A percentile compares a stretch with the other conserved stretches of the same genome.
Conservation (phyloP, 2,329 filamentous ascomycete species). For the Pseudogymnoascus sp. region DNA sequence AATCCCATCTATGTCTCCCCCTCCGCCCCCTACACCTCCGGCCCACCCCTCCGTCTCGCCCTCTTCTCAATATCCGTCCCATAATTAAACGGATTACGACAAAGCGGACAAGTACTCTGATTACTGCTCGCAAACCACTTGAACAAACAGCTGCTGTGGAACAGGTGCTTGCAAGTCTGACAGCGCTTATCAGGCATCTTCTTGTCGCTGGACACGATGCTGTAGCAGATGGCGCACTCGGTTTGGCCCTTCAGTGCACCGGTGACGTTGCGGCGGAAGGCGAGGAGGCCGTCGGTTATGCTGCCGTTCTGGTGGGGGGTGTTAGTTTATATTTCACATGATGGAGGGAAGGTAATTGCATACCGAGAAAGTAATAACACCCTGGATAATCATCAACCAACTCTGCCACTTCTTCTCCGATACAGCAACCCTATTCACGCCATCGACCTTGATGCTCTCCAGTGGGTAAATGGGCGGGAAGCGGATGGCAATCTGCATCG, state of each 20-base stretch:
- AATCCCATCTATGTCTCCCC: neutral
- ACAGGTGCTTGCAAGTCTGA: constrained; percentile 85
- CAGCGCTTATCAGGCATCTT: constrained; percentile 88
- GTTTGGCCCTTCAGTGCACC: constrained; percentile 85
- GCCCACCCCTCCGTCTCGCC: constrained; percentile 11
- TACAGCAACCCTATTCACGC: constrained; percentile 76
- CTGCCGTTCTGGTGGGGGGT: constrained; percentile 55
- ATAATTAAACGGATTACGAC: constrained; percentile 76
- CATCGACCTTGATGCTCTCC: constrained; percentile 65
- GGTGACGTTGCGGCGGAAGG: constrained; percentile 80
- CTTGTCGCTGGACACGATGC: constrained; percentile 81
- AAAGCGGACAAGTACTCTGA: constrained; percentile 85
- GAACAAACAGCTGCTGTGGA: constrained; percentile 84
- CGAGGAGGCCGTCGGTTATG: constrained; percentile 76
- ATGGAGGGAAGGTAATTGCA: constrained; percentile 19
- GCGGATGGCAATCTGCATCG: constrained; percentile 72
- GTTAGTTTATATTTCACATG: neutral
- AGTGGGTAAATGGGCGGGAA: constrained; percentile 79
- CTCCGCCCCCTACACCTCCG: neutral
- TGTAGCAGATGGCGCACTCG: constrained; percentile 96
- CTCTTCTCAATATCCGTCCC: constrained; percentile 14
- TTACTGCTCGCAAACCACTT: constrained; percentile 97
- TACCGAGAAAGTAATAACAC: constrained; percentile 83
- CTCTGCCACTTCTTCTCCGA: constrained; percentile 87
- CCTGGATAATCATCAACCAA: constrained; percentile 83